phyloP scores from a whole-genome alignment of 805 yeast genomes.

The Saturnispora mendoncae region DNA sequence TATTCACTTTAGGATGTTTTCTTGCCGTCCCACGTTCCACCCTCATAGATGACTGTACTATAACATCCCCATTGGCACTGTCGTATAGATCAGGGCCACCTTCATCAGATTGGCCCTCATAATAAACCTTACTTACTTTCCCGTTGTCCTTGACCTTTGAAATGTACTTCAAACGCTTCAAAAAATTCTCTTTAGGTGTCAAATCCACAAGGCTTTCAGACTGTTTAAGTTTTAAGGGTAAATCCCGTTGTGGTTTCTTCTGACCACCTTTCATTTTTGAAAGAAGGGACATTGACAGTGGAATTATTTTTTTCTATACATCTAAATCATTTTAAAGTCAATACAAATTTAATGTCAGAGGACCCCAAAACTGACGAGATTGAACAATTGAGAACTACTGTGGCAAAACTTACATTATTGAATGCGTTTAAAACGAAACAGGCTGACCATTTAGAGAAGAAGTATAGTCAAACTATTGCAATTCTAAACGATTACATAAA shows the following conservation, averaged over 20 bases:
- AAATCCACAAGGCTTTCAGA: too few species aligned
- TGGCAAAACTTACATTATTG: constrained; percentile 29
- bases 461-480: constrained; percentile 17
- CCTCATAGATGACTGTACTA: constrained; percentile 1
- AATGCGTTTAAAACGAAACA: constrained; percentile 33
- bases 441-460: constrained; percentile 25
- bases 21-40: constrained; percentile 2
- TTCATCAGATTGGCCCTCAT: not conserved
- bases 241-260: too few species aligned
- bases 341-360: not conserved
- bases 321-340: too few species aligned
- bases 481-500: constrained; percentile 18
- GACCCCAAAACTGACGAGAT: constrained; percentile 9
- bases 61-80: constrained; percentile 6
- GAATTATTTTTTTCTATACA: too few species aligned
- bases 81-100: not conserved
- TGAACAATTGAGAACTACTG: constrained; percentile 17
- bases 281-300: too few species aligned
- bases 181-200: not conserved
- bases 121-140: not conserved
- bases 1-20: not conserved
- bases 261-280: too few species aligned
- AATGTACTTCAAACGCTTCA: not conserved
- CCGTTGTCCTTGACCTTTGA: not conserved
- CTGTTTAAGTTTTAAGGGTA: too few species aligned